phyloP scores from a whole-genome alignment of 2,329 filamentous ascomycete species.

The Verticillium albo-atrum region DNA sequence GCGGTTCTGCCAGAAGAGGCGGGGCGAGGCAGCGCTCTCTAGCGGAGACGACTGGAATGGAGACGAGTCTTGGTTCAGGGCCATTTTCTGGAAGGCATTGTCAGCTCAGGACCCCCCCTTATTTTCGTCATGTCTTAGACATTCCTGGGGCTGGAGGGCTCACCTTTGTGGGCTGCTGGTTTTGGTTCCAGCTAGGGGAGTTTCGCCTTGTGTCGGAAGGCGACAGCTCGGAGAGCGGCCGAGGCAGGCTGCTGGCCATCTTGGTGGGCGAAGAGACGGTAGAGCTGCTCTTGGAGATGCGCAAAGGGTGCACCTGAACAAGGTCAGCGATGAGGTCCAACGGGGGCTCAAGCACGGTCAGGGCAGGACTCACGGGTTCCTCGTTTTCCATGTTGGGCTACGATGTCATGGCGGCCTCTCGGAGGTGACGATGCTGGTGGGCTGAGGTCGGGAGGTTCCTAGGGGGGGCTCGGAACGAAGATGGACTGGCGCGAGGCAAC shows the following conservation, averaged over 20 bases:
- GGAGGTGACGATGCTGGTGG: not conserved
- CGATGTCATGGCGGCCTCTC: not conserved
- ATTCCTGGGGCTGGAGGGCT: slow-evolving; percentile 17
- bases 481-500: not conserved
- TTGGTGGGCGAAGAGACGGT: slow-evolving; percentile 55
- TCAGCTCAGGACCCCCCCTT: slow-evolving; percentile 19
- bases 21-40: slow-evolving; percentile 65
- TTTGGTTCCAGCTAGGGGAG: slow-evolving; percentile 84
- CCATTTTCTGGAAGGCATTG: slow-evolving; percentile 52
- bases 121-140: slow-evolving; percentile 12
- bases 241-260: slow-evolving; percentile 56
- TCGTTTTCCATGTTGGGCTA: slow-evolving; percentile 11
- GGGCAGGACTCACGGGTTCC: slow-evolving; percentile 10
- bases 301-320: slow-evolving; percentile 68
- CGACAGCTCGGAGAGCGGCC: slow-evolving; percentile 84
- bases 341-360: not conserved
- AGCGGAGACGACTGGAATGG: slow-evolving; percentile 83
- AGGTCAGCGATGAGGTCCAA: not conserved
- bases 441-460: not conserved
- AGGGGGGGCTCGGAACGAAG: not conserved
- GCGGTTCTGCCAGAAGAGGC: slow-evolving; percentile 86
- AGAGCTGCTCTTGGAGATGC: slow-evolving; percentile 62
- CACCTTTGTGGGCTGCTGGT: slow-evolving; percentile 65
- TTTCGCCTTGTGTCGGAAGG: slow-evolving; percentile 83
- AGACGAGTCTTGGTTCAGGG: slow-evolving; percentile 68